A percentile compares a stretch with the other conserved stretches of the same genome.
phyloP scores from a whole-genome alignment of 495 filamentous ascomycete genomes.

The Arthonia radiata region DNA sequence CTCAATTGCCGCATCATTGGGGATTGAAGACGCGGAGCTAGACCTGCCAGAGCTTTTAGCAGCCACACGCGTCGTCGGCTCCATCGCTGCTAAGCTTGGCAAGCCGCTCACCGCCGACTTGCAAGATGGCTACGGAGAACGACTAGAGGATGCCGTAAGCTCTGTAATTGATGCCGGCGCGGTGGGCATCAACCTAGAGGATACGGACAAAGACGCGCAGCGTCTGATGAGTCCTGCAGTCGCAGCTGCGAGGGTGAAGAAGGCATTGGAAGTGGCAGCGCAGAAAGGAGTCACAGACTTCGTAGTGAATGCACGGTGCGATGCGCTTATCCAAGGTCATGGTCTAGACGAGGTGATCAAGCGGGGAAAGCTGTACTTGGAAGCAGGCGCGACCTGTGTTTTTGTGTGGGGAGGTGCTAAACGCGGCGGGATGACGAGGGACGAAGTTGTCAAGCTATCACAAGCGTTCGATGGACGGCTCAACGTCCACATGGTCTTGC shows the following conservation, averaged over 20 bases:
- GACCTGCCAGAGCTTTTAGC: constrained; percentile 2
- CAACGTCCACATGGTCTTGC: constrained; percentile 4
- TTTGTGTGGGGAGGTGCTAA: constrained; percentile 22
- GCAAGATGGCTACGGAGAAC: constrained; percentile 26
- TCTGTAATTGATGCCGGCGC: constrained; percentile 19
- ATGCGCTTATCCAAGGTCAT: constrained; percentile 14
- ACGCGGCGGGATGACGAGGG: constrained; percentile 10
- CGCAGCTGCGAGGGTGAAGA: constrained; percentile 3
- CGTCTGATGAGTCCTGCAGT: constrained; percentile 1
- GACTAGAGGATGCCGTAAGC: constrained; percentile 14
- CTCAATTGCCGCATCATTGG: constrained; percentile 20
- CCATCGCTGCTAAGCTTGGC: constrained; percentile 8
- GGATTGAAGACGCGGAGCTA: constrained; percentile 20
- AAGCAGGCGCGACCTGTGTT: constrained; percentile 20
- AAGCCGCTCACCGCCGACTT: constrained; percentile 24
- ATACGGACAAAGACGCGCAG: constrained; percentile 13
- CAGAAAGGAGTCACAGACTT: constrained; percentile 21
- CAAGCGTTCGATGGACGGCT: constrained; percentile 18
- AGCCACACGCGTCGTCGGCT: constrained; percentile 8
- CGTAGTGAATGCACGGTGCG: constrained; percentile 24
- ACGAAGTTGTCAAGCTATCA: constrained; percentile 17
- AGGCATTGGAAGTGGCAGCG: constrained; percentile 10
- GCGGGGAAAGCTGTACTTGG: constrained; percentile 20
- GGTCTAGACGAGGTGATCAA: constrained; percentile 18
- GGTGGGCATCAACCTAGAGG: constrained; percentile 27